Conservation (phyloP, 768 basidiomycete genomes). For the Mycena chlorophos region DNA sequence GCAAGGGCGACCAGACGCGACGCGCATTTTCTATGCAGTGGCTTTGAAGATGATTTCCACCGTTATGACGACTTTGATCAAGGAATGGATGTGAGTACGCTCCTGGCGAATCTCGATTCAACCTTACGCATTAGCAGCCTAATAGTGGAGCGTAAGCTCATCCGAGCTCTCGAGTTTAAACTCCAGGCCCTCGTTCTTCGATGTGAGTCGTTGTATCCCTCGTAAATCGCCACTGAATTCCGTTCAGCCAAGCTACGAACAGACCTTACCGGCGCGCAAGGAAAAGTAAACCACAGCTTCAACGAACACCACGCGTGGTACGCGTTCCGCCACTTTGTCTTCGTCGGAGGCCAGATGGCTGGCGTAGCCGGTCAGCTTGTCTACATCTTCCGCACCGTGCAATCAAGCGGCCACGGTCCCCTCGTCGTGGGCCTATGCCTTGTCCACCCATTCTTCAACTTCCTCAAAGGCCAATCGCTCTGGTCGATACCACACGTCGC, state of each 20-base stretch:
- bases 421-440: conserved; percentile 13
- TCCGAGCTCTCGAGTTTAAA: neutral
- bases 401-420: conserved; percentile 9
- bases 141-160: neutral
- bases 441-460: conserved; percentile 3
- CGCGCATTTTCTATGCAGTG: conserved; percentile 9
- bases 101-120: neutral
- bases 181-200: conserved; percentile 8
- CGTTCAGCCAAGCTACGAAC: conserved; percentile 17
- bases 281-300: neutral
- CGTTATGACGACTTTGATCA: conserved; percentile 5
- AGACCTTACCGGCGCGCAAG: conserved; percentile 15
- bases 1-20: conserved; percentile 6
- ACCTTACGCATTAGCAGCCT: neutral
- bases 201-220: neutral
- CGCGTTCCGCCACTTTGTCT: neutral
- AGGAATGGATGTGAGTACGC: conserved; percentile 1
- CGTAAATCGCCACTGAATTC: neutral
- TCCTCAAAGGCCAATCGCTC: neutral
- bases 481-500: conserved; percentile 9
- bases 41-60: conserved; percentile 6
- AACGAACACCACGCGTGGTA: conserved; percentile 5
- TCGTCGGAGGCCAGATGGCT: neutral
- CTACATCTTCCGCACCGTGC: conserved; percentile 9
- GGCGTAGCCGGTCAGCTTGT: conserved; percentile 4